These are phyloP conservation scores for Flueggea neowawraea DNA, from an alignment of 441 rosid genomes.

Conservation along the genomic window DNA sequence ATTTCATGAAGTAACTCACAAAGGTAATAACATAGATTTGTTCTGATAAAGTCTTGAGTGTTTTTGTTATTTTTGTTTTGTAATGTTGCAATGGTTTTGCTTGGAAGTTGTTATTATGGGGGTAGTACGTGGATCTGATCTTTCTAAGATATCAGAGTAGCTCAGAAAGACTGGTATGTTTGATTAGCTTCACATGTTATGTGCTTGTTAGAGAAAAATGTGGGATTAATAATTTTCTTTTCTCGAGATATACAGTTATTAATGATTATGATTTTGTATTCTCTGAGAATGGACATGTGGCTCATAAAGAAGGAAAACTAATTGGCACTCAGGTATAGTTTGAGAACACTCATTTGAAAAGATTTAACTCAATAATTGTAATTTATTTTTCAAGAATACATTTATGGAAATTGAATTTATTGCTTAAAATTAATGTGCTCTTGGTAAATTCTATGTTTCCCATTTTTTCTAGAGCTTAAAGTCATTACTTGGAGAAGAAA, in stretches of 20 bases:
- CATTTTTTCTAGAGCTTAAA: too few species aligned
- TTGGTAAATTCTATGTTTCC: too few species aligned
- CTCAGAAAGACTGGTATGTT: constrained; percentile 77
- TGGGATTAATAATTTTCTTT: not conserved
- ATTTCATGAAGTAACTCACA: constrained; percentile 67
- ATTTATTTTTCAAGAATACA: not conserved
- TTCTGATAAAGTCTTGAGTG: not conserved
- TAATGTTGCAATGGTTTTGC: not conserved
- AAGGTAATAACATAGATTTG: constrained; percentile 39
- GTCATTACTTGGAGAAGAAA: too few species aligned
- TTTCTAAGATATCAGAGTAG: constrained; percentile 88
- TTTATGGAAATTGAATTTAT: constrained; percentile 18
- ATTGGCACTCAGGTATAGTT: constrained; percentile 75
- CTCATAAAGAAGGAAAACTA: constrained; percentile 85
- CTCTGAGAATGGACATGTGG: constrained; percentile 98
- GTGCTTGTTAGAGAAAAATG: constrained; percentile 2
- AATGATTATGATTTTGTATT: constrained; percentile 85
- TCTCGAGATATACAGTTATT: constrained; percentile 49
- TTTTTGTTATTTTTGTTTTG: too few species aligned
- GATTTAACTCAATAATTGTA: not conserved
- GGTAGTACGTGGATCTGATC: constrained; percentile 97
- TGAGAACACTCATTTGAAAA: not conserved
- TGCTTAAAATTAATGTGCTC: too few species aligned
- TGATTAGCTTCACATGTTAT: not conserved
- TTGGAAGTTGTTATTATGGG: constrained; percentile 79